phyloP scores from a whole-genome alignment of 768 basidiomycete genomes.

The Kwoniella sp. region DNA sequence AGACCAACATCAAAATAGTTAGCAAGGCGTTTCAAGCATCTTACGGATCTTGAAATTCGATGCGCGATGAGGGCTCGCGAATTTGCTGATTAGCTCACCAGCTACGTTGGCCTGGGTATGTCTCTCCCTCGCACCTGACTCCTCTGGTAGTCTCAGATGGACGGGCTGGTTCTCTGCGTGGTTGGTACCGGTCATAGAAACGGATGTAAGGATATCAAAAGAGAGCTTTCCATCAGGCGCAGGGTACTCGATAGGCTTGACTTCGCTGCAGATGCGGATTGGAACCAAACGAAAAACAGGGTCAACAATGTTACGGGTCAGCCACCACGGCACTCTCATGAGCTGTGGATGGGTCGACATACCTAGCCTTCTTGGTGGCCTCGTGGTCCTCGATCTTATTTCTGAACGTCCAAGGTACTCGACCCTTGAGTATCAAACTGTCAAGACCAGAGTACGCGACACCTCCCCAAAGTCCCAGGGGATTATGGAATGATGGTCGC shows the following conservation, averaged over 20 bases:
- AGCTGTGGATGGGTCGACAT: slow-evolving; percentile 21
- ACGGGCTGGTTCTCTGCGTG: slow-evolving; percentile 95
- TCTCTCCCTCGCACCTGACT: slow-evolving; percentile 62
- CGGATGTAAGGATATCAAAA: slow-evolving; percentile 87
- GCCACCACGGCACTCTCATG: background rate
- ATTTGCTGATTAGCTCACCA: slow-evolving; percentile 33
- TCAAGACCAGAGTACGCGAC: slow-evolving; percentile 87
- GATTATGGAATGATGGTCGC: slow-evolving; percentile 78
- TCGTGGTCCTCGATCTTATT: slow-evolving; percentile 68
- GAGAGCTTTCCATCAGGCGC: slow-evolving; percentile 83
- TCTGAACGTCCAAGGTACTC: slow-evolving; percentile 88
- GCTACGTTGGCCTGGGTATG: slow-evolving; percentile 73
- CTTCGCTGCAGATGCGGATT: slow-evolving; percentile 57
- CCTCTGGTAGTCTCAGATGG: slow-evolving; percentile 72
- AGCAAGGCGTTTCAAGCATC: too few species aligned
- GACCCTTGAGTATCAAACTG: slow-evolving; percentile 76
- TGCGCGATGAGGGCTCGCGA: background rate
- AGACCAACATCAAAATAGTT: background rate
- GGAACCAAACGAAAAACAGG: background rate
- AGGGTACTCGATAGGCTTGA: slow-evolving; percentile 81
- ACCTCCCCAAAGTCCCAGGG: slow-evolving; percentile 81
- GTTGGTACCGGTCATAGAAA: slow-evolving; percentile 88
- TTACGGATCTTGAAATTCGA: too few species aligned
- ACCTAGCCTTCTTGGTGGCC: slow-evolving; percentile 68
- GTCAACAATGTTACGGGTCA: too few species aligned